Base-by-base conservation (phyloP, 441 rosid species). In the Erodium trifolium region DNA sequence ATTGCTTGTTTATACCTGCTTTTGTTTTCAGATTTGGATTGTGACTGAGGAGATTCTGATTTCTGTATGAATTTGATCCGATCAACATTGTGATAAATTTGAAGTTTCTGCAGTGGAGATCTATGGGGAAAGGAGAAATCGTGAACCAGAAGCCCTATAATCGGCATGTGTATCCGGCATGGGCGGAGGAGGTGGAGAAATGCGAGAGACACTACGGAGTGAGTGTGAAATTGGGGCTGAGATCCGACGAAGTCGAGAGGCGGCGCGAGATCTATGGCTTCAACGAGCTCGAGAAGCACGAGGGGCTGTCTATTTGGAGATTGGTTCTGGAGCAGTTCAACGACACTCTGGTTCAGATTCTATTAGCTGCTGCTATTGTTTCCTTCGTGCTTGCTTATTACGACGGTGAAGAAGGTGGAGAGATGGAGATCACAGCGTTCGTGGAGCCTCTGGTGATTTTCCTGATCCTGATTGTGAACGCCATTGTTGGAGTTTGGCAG, bases 361-460 rank as follows among this genome's bases (percentile, higher is more conserved):
- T 80, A 41, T 78, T 82, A 0, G 76, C 53, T 0, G 85, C 82
- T 0, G 85, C 83, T 3, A 79, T 80, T 13, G 6, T 82, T 57
- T 82, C 85, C 16, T 80, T 82, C 51, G 68, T 82, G 2, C 76
- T 82, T 14, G 85, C 85, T 43, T 79, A 67, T 82, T 76, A 72
- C 16, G 82, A 80, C 11, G 80, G 83, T 0, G 78, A 72, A 1
- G 85, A 75, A 69, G 83, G 79, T 3, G 75, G 71, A 5, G 73
- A 82, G 67, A 80, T 67, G 82, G 85, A 73, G 63, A 80, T 82
- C 8, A 82, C 85, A 0, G 83, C 83, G 5, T 79, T 80, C 14
- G 83, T 80, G 35, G 85, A 82, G 71, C 85, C 85, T 41, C 67
- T 82, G 13, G 85, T 82, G 29, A 82, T 82, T 12, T 82, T 82